Conservation (phyloP, 1,284 basidiomycete genomes). For the Ustilago shanxiensis region DNA sequence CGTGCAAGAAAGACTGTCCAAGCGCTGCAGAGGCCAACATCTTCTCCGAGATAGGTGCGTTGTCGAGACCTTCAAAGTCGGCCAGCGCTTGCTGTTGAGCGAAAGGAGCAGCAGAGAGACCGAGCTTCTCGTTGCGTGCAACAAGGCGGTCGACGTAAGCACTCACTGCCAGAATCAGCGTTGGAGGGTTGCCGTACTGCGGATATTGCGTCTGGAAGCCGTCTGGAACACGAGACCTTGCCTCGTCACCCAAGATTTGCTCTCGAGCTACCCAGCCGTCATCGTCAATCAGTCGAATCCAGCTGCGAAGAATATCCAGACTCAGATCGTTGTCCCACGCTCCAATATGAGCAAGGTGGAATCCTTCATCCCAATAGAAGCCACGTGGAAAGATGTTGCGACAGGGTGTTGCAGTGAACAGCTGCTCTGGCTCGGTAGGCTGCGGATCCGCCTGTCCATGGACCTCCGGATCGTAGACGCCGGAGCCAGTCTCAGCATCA, state of each 20-base stretch:
- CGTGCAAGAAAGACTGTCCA: constrained; percentile 78
- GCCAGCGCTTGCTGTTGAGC: constrained; percentile 20
- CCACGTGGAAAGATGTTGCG: constrained; percentile 95
- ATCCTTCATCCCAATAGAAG: constrained; percentile 98
- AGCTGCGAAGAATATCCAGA: constrained; percentile 87
- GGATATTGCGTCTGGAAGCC: constrained; percentile 94
- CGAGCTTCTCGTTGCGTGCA: constrained; percentile 66
- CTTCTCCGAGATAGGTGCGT: constrained; percentile 36
- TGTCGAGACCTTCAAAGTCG: constrained; percentile 20
- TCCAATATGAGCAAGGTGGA: constrained; percentile 89
- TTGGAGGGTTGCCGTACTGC: constrained; percentile 92
- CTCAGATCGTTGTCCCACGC: constrained; percentile 92
- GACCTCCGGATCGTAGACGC: constrained; percentile 50
- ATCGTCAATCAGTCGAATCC: constrained; percentile 89
- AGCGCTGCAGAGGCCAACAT: constrained; percentile 70
- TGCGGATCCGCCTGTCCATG: constrained; percentile 57
- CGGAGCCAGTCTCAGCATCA: constrained; percentile 74
- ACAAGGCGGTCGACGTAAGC: constrained; percentile 83
- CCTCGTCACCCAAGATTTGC: constrained; percentile 94
- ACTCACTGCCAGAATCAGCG: constrained; percentile 88
- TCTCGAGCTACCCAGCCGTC: constrained; percentile 95
- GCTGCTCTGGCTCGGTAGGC: constrained; percentile 74
- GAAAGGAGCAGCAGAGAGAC: constrained; percentile 14
- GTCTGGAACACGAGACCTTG: constrained; percentile 79
- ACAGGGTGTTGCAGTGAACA: constrained; percentile 93